phyloP scores from a whole-genome alignment of 441 rosid species.

The Kokia cookei region DNA sequence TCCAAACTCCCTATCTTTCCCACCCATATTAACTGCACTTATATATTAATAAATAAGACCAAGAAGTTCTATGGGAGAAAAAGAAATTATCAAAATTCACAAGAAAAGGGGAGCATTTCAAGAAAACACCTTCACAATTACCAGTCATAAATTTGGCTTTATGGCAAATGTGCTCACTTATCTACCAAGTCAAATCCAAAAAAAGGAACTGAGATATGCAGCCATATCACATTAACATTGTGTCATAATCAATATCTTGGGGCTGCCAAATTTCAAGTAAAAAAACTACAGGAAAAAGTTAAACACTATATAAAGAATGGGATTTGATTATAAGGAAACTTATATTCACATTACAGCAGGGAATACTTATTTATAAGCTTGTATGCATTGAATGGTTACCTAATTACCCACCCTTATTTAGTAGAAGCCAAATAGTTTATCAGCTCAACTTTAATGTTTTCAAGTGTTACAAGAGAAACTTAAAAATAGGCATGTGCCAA shows the following conservation, averaged over 20 bases:
- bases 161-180: background rate
- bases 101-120: background rate
- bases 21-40: slow-evolving; percentile 64
- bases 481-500: background rate
- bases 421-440: background rate
- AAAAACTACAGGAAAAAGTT: background rate
- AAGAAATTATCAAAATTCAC: background rate
- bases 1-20: slow-evolving; percentile 85
- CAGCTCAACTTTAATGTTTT: background rate
- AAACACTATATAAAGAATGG: background rate
- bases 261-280: background rate
- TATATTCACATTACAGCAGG: background rate
- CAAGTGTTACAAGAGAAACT: background rate
- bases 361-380: background rate
- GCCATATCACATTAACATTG: background rate
- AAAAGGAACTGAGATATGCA: background rate
- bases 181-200: background rate
- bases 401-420: background rate
- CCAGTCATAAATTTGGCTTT: background rate
- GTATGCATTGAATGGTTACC: background rate
- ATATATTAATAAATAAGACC: slow-evolving; percentile 7
- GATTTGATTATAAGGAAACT: background rate
- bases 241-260: background rate
- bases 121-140: background rate
- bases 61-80: slow-evolving; percentile 8